phyloP scores from a whole-genome alignment of 1,284 basidiomycete species.

The Fistulinella cinereoalba region DNA sequence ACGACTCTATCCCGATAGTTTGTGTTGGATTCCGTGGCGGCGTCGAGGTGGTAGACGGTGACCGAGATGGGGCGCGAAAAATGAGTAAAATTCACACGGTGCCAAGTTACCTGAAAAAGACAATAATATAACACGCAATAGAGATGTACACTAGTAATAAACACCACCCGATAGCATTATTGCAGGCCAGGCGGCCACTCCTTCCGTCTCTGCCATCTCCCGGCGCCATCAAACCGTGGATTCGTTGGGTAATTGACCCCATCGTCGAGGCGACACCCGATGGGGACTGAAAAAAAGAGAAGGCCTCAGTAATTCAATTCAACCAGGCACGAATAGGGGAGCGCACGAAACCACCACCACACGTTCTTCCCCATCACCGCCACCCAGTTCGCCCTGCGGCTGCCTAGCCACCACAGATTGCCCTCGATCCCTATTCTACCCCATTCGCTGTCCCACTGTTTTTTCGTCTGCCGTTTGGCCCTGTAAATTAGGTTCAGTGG shows the following conservation, averaged over 20 bases:
- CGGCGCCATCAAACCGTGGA: conserved; percentile 69
- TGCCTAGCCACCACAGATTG: conserved; percentile 84
- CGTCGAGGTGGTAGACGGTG: too few relatives aligned
- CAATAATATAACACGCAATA: too few relatives aligned
- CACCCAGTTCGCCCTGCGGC: conserved; percentile 60
- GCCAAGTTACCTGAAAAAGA: too few relatives aligned
- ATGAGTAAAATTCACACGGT: too few relatives aligned
- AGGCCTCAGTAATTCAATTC: too few relatives aligned
- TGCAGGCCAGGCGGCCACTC: conserved; percentile 71
- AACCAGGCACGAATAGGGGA: too few relatives aligned
- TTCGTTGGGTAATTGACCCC: conserved; percentile 68
- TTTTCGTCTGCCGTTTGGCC: conserved; percentile 42
- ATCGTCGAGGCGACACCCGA: conserved; percentile 55
- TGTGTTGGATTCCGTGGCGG: too few relatives aligned
- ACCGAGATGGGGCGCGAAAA: too few relatives aligned
- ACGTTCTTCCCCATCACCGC: conserved; percentile 68
- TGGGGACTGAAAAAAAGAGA: conserved; percentile 52
- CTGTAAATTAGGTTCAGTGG: conserved; percentile 34
- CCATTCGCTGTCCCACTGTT: conserved; percentile 75
- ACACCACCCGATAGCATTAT: conserved; percentile 26
- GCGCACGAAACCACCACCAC: conserved; percentile 74
- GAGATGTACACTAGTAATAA: conserved; percentile 1
- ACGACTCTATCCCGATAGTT: too few relatives aligned
- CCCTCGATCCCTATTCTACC: conserved; percentile 70
- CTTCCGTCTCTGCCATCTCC: conserved; percentile 59